phyloP scores from a whole-genome alignment of 1,284 basidiomycete species.

The Xanthoconium separans region DNA sequence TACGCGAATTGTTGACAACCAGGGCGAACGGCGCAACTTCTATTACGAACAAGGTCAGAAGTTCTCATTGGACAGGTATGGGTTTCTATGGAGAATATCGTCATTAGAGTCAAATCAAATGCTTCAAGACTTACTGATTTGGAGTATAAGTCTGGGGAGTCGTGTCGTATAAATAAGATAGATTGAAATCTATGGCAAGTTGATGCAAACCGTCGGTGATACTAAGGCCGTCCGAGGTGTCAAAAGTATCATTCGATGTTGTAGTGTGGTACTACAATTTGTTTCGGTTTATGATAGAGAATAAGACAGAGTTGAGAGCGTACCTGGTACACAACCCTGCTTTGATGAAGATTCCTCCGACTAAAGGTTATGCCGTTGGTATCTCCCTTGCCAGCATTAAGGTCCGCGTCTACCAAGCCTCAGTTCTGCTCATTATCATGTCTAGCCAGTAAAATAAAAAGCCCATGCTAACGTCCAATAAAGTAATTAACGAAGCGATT shows the following conservation, averaged over 20 bases:
- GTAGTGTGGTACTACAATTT: constrained; percentile 55
- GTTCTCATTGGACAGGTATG: constrained; percentile 66
- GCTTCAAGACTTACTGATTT: constrained; percentile 43
- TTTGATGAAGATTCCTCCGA: constrained; percentile 72
- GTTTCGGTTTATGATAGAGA: neutral
- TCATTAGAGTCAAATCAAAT: neutral
- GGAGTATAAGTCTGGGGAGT: constrained; percentile 75
- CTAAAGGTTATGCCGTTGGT: constrained; percentile 57
- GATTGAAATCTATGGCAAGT: constrained; percentile 53
- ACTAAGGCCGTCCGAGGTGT: constrained; percentile 48
- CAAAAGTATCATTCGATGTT: constrained; percentile 47
- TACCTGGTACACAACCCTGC: constrained; percentile 70
- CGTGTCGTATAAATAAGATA: constrained; percentile 58
- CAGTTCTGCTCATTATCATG: neutral
- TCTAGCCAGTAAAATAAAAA: constrained; percentile 28
- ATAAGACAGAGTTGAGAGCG: neutral
- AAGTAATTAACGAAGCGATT: constrained; percentile 49
- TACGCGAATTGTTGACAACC: constrained; percentile 59
- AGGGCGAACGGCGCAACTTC: constrained; percentile 59
- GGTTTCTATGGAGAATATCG: constrained; percentile 38
- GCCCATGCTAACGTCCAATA: neutral
- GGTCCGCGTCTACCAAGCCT: constrained; percentile 44
- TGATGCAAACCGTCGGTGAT: constrained; percentile 59
- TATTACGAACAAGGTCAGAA: constrained; percentile 60
- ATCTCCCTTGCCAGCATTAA: constrained; percentile 40